A percentile compares a stretch with the other conserved stretches of the same genome.
Evolutionary conservation across 2,329 filamentous ascomycete species (phyloP).

Genomic region (Aspergillus bombycis): DNA sequence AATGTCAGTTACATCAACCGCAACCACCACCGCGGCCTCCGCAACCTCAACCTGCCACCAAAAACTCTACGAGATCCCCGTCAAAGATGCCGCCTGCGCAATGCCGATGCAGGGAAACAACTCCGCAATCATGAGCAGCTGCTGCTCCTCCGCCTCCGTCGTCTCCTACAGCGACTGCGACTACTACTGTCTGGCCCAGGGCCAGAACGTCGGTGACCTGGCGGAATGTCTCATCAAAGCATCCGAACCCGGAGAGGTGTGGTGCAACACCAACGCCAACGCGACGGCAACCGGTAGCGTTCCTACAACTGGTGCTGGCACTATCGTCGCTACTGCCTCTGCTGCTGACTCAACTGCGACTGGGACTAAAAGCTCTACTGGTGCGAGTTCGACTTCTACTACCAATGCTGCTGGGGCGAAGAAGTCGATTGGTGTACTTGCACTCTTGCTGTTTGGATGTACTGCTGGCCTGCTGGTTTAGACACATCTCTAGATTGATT

Average conservation of each 20-base stretch:
- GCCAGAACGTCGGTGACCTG: constrained; percentile 21
- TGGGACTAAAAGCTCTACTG: constrained; percentile 1
- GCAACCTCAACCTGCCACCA: constrained; percentile 25
- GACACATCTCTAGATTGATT: background rate
- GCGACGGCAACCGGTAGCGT: constrained; percentile 25
- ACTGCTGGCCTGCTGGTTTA: constrained; percentile 5
- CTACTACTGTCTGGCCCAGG: constrained; percentile 29
- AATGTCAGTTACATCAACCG: constrained; percentile 12
- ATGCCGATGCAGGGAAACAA: constrained; percentile 26
- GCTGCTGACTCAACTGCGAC: constrained; percentile 12
- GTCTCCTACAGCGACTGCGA: constrained; percentile 27
- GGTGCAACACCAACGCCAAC: constrained; percentile 29
- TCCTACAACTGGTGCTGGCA: constrained; percentile 21
- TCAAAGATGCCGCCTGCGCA: constrained; percentile 28
- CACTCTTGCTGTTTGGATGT: constrained; percentile 17
- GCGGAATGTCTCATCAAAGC: constrained; percentile 27
- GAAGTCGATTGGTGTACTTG: constrained; percentile 11
- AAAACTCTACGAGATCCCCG: constrained; percentile 27
- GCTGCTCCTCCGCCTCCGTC: constrained; percentile 24
- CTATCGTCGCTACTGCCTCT: constrained; percentile 18
- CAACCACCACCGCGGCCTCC: constrained; percentile 20
- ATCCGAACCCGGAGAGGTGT: constrained; percentile 23
- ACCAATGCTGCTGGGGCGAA: constrained; percentile 12
- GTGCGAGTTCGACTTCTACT: background rate
- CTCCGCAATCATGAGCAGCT: constrained; percentile 26